Base-by-base conservation (phyloP, 2,329 filamentous ascomycete genomes). In the Tolypocladium nubicola region DNA sequence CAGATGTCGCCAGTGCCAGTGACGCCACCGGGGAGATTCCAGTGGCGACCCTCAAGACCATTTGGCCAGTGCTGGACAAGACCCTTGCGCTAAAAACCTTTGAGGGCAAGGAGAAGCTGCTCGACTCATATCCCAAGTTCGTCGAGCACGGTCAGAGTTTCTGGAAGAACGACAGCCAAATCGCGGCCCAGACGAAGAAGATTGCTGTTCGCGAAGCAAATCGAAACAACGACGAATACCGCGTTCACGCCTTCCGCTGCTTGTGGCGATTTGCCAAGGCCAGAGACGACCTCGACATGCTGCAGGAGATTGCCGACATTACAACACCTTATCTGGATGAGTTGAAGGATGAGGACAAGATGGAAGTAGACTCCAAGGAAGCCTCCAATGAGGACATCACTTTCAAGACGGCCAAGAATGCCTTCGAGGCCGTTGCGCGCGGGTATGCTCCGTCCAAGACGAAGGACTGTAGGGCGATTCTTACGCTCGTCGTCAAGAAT, bases 41-140 rank as follows among this genome's bases (percentile, higher is more conserved):
- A 60, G 76, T 80, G 21, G 67, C 77, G 3, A 83, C 85, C 45
- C 77, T 89, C 21, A 76, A 79, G 62, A 74, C 75, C 19, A 76
- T 97, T 26, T 99, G 93, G 93, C 89, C 89, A 0, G 82, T 87
- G 1, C 78, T 96, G 53, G 90, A 97, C 61, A 90, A 88, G 66
- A 85, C 89, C 1, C 74, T 97, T 45, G 82, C 84, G 2, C 84
- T 96, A 14, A 97, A 97, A 78, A 96, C 92, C 0, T 99, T 96
- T 79, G 81, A 88, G 0, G 90, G 90, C 26, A 99, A 99, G 69
- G 91, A 97, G 72, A 85, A 84, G 63, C 82, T 99, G 38, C 77
- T 97, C 3, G 80, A 85, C 49, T 86, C 89, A 7, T 90, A 94
- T 70, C 87, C 90, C 4, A 81, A 84, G 58, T 94, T 97, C 64